A percentile compares a stretch with the other conserved stretches of the same genome.
phyloP scores from a whole-genome alignment of 2,329 filamentous ascomycete genomes.

The Cercospora janseana region DNA sequence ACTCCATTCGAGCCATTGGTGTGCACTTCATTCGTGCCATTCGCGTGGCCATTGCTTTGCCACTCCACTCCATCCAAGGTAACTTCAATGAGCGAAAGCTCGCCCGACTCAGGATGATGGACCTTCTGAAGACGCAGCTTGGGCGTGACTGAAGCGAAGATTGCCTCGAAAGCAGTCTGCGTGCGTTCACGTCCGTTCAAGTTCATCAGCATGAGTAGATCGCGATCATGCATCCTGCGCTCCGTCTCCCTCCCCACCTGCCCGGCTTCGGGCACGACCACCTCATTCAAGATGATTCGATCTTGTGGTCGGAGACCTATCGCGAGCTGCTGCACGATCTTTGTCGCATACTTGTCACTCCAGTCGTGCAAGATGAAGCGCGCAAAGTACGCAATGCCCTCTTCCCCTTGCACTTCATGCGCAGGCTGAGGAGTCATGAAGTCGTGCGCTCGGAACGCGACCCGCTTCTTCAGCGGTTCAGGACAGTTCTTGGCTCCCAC shows the following conservation, averaged over 20 bases:
- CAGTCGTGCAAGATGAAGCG: slow-evolving; percentile 30
- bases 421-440: slow-evolving; percentile 22
- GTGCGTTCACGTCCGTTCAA: slow-evolving; percentile 28
- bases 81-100: slow-evolving; percentile 26
- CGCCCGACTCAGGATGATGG: slow-evolving; percentile 23
- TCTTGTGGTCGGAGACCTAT: slow-evolving; percentile 22
- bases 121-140: slow-evolving; percentile 21
- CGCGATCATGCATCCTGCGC: slow-evolving; percentile 27
- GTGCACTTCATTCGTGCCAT: not conserved
- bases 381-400: slow-evolving; percentile 23
- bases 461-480: slow-evolving; percentile 15
- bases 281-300: slow-evolving; percentile 27
- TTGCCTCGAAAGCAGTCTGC: slow-evolving; percentile 21
- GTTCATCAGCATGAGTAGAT: slow-evolving; percentile 30
- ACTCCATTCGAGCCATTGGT: slow-evolving; percentile 1
- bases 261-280: slow-evolving; percentile 26
- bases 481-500: slow-evolving; percentile 26
- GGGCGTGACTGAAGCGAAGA: slow-evolving; percentile 23
- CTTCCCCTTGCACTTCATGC: slow-evolving; percentile 10
- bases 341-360: slow-evolving; percentile 27
- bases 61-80: slow-evolving; percentile 10
- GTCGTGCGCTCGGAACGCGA: slow-evolving; percentile 22
- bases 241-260: slow-evolving; percentile 23
- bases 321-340: slow-evolving; percentile 25
- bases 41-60: slow-evolving; percentile 1